These are phyloP conservation scores for Prosopis cineraria DNA, from an alignment of 306 rosid genomes.

Conservation along the genomic window DNA sequence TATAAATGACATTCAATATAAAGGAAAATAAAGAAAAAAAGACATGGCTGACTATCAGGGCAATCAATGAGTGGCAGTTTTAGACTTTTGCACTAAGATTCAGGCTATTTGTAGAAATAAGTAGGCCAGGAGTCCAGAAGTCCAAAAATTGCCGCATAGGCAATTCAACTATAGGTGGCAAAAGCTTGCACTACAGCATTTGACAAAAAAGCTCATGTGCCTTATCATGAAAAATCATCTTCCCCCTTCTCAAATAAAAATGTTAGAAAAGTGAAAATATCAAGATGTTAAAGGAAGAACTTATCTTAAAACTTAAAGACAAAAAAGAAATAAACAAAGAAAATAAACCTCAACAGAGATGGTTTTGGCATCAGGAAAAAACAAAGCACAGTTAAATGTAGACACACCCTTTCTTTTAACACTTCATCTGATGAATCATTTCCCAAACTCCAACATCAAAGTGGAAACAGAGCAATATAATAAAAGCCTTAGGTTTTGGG, in stretches of 20 bases:
- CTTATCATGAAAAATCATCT: not conserved
- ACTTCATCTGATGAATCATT: not conserved
- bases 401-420: not conserved
- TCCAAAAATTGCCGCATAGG: not conserved
- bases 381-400: not conserved
- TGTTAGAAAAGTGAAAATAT: not conserved
- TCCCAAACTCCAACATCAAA: constrained; percentile 6
- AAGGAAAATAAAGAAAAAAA: not conserved
- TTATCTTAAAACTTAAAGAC: not conserved
- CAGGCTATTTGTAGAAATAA: not conserved
- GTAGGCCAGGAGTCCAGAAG: too few species aligned
- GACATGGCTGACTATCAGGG: not conserved
- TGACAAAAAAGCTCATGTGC: not conserved
- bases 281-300: not conserved
- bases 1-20: not conserved
- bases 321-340: not conserved
- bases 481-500: too few species aligned
- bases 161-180: not conserved
- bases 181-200: not conserved
- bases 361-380: not conserved
- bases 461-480: not conserved
- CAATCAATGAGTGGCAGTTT: not conserved
- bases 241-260: not conserved
- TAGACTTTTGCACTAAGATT: not conserved
- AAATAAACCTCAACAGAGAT: not conserved